Evolutionary conservation across 2,329 filamentous ascomycete species (phyloP), one percentile per base, ranked within the genome.

Genomic region (Tricladium varicosporioides): DNA sequence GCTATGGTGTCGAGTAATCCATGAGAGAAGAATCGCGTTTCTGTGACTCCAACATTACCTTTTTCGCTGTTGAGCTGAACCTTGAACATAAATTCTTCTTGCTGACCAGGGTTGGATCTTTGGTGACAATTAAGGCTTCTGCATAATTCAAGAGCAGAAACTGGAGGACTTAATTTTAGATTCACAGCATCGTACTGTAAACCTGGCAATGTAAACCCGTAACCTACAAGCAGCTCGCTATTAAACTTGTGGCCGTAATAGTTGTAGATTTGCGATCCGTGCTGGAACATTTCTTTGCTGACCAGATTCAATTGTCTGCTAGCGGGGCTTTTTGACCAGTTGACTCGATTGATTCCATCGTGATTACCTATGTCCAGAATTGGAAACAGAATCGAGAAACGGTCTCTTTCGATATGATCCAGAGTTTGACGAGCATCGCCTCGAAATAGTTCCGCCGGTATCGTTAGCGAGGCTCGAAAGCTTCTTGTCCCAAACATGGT

Each of bases 181-280:
- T 69, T 67, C 10, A 67, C 63, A 15, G 53, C 40, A 55, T 84
- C 71, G 4, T 66, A 69, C 0, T 62, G 42, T 7, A 45, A 7
- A n/a, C 56, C 72, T 69, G 79, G 76, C 0, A 86, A 67, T 60
- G 81, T 76, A 66, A 87, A 87, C 2, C 84, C 83, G 65, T 88
- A 88, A 0, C 80, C 84, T 1, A 87, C 73, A 1, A 88, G 75
- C 19, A 88, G 74, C 72, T 90, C 86, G 57, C 86, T 87, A 65
- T 91, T 92, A 5, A 87, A 89, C 71, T 90, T 89, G n/a, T 76
- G 73, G 31, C 88, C 88, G 67, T 92, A 92, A 69, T 89, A 91
- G 74, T 90, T 89, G 65, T 78, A 86, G 19, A 81, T 72, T 61
- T 81, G 76, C 31, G 82, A 70, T 0, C 85, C 83, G 0, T 81